phyloP scores from a whole-genome alignment of 305 asterid genomes.

The Galium porrigens region DNA sequence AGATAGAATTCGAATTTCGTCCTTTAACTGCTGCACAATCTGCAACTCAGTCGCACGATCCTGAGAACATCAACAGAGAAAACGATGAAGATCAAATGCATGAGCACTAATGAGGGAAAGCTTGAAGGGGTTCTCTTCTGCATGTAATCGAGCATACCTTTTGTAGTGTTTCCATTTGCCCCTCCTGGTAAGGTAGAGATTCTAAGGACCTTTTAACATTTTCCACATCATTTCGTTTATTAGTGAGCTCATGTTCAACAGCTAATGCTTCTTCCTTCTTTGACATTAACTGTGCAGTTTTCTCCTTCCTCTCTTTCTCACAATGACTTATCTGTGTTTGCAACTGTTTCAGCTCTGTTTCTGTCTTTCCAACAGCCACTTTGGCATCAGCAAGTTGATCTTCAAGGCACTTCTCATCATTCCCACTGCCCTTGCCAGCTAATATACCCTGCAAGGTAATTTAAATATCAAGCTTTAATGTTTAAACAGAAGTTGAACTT shows the following conservation, averaged over 20 bases:
- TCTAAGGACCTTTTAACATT: constrained; percentile 49
- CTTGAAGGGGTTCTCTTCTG: constrained; percentile 14
- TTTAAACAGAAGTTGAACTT: constrained; percentile 10
- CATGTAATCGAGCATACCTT: constrained; percentile 30
- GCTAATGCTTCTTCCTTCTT: constrained; percentile 65
- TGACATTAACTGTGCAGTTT: constrained; percentile 37
- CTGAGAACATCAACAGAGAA: constrained; percentile 26
- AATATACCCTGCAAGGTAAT: constrained; percentile 54
- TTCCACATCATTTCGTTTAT: constrained; percentile 50
- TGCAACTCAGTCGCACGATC: constrained; percentile 55
- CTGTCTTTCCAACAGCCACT: constrained; percentile 72
- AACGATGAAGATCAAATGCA: constrained; percentile 8
- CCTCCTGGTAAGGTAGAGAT: constrained; percentile 56
- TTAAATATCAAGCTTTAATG: constrained; percentile 7
- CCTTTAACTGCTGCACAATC: constrained; percentile 61
- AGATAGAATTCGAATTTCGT: constrained; percentile 56
- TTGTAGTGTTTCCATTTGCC: constrained; percentile 70
- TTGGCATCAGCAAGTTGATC: constrained; percentile 90
- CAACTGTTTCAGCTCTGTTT: constrained; percentile 87
- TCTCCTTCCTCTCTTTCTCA: constrained; percentile 71
- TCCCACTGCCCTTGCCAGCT: constrained; percentile 86
- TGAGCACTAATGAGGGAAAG: not conserved
- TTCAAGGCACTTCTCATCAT: constrained; percentile 94
- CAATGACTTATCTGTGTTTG: constrained; percentile 65
- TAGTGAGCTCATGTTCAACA: constrained; percentile 51